A percentile compares a stretch with the other conserved stretches of the same genome.
Evolutionary conservation across 225 moss, liverwort and hornwort genomes (phyloP).

Genomic region (Pleurozium schreberi): DNA sequence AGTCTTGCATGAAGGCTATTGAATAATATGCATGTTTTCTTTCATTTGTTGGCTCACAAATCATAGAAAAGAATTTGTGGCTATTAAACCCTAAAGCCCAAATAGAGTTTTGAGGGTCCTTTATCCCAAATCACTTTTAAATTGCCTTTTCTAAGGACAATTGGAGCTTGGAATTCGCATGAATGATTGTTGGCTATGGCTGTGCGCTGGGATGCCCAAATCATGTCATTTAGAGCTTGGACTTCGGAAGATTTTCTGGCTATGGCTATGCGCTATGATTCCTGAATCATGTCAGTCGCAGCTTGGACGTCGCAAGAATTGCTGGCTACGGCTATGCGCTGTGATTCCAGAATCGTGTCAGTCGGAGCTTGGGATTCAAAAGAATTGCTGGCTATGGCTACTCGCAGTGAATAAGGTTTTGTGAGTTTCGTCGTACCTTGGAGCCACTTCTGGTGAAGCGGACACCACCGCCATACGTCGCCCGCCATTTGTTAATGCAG

Average conservation of each 20-base stretch:
- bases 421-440: constrained; percentile 6
- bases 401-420: neutral
- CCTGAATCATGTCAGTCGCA: no score
- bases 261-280: no score
- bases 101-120: neutral
- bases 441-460: constrained; percentile 36
- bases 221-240: no score
- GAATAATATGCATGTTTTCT: no score
- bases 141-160: neutral
- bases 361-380: neutral
- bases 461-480: constrained; percentile 43
- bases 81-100: neutral
- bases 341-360: neutral
- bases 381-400: neutral
- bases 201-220: no score
- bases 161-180: no score
- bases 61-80: neutral
- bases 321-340: neutral
- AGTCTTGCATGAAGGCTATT: no score
- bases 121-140: neutral
- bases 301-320: neutral
- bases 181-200: no score
- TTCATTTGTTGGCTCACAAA: neutral
- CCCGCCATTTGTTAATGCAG: constrained; percentile 16
- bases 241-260: no score